Percentiles rank a stretch among this genome's conserved stretches.
Conservation (phyloP, 2,329 filamentous ascomycete genomes). For the Pseudogymnoascus sp. region DNA sequence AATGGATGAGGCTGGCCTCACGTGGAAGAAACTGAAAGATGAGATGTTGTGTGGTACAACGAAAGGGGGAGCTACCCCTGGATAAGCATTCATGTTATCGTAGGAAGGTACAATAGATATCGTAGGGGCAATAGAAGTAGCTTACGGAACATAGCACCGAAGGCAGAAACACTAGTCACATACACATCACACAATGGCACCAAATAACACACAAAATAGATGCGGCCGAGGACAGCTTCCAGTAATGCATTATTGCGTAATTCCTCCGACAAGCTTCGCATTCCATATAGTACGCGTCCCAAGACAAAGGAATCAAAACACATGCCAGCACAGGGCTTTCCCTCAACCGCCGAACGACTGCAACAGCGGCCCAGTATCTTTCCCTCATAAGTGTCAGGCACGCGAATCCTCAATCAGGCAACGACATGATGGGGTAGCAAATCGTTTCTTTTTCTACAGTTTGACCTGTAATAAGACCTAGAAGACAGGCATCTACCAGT, state of each 20-base stretch:
- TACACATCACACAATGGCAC: constrained; percentile 3
- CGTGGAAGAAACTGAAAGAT: background rate
- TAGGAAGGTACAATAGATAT: background rate
- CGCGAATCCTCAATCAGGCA: constrained; percentile 38
- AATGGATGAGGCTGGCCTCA: background rate
- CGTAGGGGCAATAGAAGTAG: background rate
- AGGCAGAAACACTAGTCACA: constrained; percentile 2
- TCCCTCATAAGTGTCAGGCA: constrained; percentile 94
- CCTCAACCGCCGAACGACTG: constrained; percentile 50
- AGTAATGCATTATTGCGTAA: constrained; percentile 8
- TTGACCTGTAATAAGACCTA: constrained; percentile 12
- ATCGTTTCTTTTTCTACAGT: constrained; percentile 16
- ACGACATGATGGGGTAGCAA: constrained; percentile 15
- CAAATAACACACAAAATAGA: constrained; percentile 1
- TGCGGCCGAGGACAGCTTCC: constrained; percentile 8
- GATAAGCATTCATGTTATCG: background rate
- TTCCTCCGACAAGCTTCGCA: constrained; percentile 6
- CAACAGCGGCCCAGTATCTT: constrained; percentile 73
- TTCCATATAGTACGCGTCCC: constrained; percentile 9
- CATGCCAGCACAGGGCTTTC: constrained; percentile 87
- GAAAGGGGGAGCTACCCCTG: background rate
- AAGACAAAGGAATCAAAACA: constrained; percentile 4
- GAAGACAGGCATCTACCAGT: constrained; percentile 26
- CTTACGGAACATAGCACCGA: background rate
- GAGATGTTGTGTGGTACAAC: background rate